Base-by-base conservation (phyloP, 805 yeast species). In the Metschnikowia similis region DNA sequence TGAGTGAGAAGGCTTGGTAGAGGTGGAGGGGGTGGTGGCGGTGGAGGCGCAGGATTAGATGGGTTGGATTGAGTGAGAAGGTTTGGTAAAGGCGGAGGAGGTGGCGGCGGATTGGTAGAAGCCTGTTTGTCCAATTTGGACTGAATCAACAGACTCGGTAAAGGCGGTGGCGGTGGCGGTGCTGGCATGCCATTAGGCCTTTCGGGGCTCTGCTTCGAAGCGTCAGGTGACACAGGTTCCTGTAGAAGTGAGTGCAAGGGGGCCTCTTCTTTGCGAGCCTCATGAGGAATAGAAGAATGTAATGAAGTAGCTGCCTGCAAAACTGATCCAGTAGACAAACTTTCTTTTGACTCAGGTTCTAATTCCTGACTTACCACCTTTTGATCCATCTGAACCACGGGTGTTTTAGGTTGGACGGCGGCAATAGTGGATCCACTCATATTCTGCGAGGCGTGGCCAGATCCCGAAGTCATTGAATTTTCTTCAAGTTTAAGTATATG, bases 21-120 rank as follows among this genome's bases (percentile, higher is more conserved):
- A n/a, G 62, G 57, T 7, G 60, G 55, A 8, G 60, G 57, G 6
- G 60, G 57, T 6, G 60, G 59, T 16, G 64, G 64, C 26, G 60
- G 64, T 3, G 58, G 35, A 32, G 54, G 43, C 2, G 40, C 8
- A 6, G 51, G 42, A 32, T 6, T n/a, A 8, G 35, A 16, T 48
- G 13, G 9, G 2, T n/a, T 26, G 8, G 21, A 21, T 26, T 48
- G 31, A n/a, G 48, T 35, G n/a, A 34, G 14, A 16, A 35, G 28
- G 10, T 13, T 29, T 29, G 50, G 52, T 13, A 51, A 50, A 21
- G 62, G 57, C 5, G 60, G 55, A 8, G 52, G 51, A 16, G 52
- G 51, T 27, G 55, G 46, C n/a, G 45, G 37, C 11, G 45, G 45
- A 11, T 3, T 4, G 5, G 21, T 4, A 5, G 21, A 21, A 5